Evolutionary conservation across 1,284 basidiomycete genomes (phyloP).

Genomic region (Sphagnurus paluster): DNA sequence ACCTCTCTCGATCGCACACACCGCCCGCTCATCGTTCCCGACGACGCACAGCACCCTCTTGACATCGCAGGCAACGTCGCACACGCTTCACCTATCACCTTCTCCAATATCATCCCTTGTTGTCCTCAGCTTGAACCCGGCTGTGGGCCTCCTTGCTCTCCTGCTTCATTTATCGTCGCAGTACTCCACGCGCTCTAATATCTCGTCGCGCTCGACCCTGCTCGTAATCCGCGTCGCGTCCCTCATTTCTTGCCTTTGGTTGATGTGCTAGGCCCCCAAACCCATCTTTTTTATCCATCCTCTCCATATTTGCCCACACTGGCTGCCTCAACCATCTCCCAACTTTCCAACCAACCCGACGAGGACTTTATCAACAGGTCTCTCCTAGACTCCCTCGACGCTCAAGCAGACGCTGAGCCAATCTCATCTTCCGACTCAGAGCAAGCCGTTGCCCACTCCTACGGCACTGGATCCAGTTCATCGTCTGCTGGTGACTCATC

Average conservation of each 20-base stretch:
- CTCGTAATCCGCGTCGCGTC: constrained; percentile 11
- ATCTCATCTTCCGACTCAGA: constrained; percentile 52
- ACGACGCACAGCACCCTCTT: constrained; percentile 28
- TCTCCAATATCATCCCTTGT: constrained; percentile 20
- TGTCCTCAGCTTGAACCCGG: constrained; percentile 15
- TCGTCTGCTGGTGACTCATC: constrained; percentile 52
- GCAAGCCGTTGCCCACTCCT: constrained; percentile 43
- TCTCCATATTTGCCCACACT: constrained; percentile 53
- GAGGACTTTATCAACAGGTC: constrained; percentile 84
- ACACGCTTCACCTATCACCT: constrained; percentile 9
- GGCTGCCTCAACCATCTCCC: constrained; percentile 54
- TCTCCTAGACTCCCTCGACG: constrained; percentile 75
- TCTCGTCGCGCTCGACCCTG: constrained; percentile 21
- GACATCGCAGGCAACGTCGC: constrained; percentile 23
- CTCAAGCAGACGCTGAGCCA: constrained; percentile 76
- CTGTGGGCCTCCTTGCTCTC: constrained; percentile 14
- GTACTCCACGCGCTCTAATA: constrained; percentile 18
- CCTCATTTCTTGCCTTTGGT: constrained; percentile 21
- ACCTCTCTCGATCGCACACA: constrained; percentile 40
- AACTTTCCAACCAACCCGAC: constrained; percentile 48
- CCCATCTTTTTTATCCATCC: constrained; percentile 23
- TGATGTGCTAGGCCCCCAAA: constrained; percentile 30
- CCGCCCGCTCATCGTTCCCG: constrained; percentile 27
- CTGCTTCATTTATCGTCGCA: constrained; percentile 9
- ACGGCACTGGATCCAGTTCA: constrained; percentile 48